These are phyloP conservation scores for Coniferiporia weirii DNA, from an alignment of 1,284 basidiomycete genomes.

Conservation along the genomic window DNA sequence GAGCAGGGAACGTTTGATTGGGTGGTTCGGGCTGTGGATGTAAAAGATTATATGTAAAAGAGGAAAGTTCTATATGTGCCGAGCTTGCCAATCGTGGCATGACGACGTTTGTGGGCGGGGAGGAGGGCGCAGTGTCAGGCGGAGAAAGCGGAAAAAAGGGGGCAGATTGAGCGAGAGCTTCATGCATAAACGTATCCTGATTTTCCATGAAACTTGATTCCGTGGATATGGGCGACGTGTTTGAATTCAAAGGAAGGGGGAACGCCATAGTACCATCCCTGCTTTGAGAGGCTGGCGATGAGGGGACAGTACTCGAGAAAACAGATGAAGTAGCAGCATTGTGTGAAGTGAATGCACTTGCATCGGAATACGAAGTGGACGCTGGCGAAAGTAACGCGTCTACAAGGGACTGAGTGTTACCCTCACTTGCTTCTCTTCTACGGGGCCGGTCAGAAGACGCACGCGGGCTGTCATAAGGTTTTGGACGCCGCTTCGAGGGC, in stretches of 20 bases:
- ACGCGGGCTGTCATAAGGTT: slow-evolving; percentile 47
- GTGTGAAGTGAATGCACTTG: neutral
- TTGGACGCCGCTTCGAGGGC: slow-evolving; percentile 40
- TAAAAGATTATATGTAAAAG: slow-evolving; percentile 11
- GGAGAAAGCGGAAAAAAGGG: slow-evolving; percentile 18
- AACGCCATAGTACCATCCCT: slow-evolving; percentile 1
- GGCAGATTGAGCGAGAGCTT: slow-evolving; percentile 4
- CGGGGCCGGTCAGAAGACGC: neutral
- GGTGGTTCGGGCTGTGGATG: slow-evolving; percentile 25
- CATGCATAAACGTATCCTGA: slow-evolving; percentile 14
- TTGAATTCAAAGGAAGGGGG: slow-evolving; percentile 14
- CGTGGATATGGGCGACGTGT: slow-evolving; percentile 10
- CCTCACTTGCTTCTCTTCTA: neutral
- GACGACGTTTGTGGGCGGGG: slow-evolving; percentile 14
- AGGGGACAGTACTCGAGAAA: slow-evolving; percentile 2
- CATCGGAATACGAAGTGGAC: neutral
- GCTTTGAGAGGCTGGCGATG: slow-evolving; percentile 4
- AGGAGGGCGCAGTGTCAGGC: slow-evolving; percentile 21
- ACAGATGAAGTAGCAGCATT: slow-evolving; percentile 10
- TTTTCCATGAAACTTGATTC: slow-evolving; percentile 8
- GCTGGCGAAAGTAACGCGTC: neutral
- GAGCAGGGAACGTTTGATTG: slow-evolving; percentile 43
- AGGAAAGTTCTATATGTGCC: slow-evolving; percentile 12
- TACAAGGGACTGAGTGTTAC: slow-evolving; percentile 2
- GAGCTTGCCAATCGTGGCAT: neutral